Evolutionary conservation across 768 basidiomycete species (phyloP).

Genomic region (Serendipita vermifera): DNA sequence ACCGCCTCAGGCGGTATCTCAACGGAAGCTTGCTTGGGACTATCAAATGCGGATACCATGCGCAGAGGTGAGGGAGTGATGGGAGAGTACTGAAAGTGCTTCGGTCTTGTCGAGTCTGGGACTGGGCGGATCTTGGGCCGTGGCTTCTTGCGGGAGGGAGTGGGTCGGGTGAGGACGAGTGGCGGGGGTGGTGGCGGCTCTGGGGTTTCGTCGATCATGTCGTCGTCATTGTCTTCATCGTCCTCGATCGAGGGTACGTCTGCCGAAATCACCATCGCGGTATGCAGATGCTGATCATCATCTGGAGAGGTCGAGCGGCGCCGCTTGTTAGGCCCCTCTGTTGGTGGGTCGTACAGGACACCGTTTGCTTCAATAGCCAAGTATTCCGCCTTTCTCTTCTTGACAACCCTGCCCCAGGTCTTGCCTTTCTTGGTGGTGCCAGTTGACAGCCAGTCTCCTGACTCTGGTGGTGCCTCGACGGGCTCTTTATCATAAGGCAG

Average conservation of each 20-base stretch:
- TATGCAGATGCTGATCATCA: no score
- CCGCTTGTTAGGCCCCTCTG: not conserved
- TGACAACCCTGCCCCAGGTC: not conserved
- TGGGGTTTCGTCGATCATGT: slow-evolving; percentile 3
- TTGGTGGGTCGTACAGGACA: not conserved
- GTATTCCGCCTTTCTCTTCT: not conserved
- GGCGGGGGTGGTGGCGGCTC: not conserved
- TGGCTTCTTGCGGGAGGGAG: not conserved
- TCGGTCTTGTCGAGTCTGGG: not conserved
- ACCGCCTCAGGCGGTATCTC: no score
- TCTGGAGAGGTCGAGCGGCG: not conserved
- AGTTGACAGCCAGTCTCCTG: no score
- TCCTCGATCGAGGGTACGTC: no score
- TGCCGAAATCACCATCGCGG: no score
- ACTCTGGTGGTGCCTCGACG: no score
- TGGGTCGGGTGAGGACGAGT: not conserved
- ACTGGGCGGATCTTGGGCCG: not conserved
- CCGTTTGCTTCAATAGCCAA: not conserved
- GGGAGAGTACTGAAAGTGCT: not conserved
- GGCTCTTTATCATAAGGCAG: no score
- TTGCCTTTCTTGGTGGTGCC: not conserved
- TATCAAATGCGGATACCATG: not conserved
- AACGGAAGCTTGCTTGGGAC: not conserved
- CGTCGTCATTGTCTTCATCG: not conserved
- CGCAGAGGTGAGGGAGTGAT: slow-evolving; percentile 2